Evolutionary conservation across 768 basidiomycete species (phyloP), one percentile per base, ranked within the genome.

Genomic region (Xanthoconium stramineum): DNA sequence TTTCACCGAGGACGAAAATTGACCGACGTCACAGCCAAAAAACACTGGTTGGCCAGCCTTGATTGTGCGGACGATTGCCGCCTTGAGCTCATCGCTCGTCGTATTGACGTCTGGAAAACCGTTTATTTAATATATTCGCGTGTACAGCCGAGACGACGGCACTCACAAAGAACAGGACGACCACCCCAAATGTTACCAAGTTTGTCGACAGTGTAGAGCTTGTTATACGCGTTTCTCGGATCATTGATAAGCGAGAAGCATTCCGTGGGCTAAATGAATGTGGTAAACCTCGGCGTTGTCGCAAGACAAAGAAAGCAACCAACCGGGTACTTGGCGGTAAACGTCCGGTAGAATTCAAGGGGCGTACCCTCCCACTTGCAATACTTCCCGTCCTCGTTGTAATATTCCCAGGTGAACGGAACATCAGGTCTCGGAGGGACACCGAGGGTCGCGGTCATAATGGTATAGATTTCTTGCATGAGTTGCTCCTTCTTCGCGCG

Each of bases 1-100:
- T 33, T 67, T 69, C 28, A 72, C 62, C 24, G 77, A 76, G 61
- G 91, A 85, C 5, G 87, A 89, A 68, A 84, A 91, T 67, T 97
- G 83, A 36, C 94, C 94, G 44, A 97, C 94, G 68, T 98, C 96
- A 69, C 95, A 97, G 0, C 94, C 96, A 67, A 98, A 98, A 82
- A 96, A 97, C 44, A 95, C 88, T 6, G 94, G 89, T 38, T 86
- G 84, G 39, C 91, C 89, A 28, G 89, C 88, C 72, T 92, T 92
- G 76, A 96, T 83, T 70, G 88, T 78, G 79, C 86, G 86, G 55
- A 98, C 83, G 15, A 96, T 85, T 12, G 83, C 84, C 13, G 81
- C 75, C 78, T 96, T 97, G 68, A 98, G 80, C 40, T 84, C 84
- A 49, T 86, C 82, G 59, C 85, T 84, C 61, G 89, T 82, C 1